phyloP scores from a whole-genome alignment of 2,329 filamentous ascomycete species.

The Trichoderma sp. region DNA sequence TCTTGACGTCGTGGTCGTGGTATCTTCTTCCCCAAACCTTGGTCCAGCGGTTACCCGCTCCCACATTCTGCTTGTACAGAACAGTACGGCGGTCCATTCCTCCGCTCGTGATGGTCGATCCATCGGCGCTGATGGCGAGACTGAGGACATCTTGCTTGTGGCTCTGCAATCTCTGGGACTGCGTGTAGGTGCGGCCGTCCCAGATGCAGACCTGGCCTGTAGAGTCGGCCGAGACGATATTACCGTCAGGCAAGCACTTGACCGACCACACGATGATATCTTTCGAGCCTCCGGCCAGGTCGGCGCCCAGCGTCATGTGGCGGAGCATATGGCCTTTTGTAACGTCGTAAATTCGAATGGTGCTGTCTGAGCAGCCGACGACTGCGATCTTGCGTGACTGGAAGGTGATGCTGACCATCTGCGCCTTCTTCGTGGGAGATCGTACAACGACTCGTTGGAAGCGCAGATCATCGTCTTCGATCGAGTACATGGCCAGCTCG shows the following conservation, averaged over 20 bases:
- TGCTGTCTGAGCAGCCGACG: slow-evolving; percentile 93
- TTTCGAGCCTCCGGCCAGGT: slow-evolving; percentile 74
- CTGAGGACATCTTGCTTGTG: slow-evolving; percentile 91
- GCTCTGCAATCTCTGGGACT: slow-evolving; percentile 80
- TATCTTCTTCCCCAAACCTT: slow-evolving; percentile 85
- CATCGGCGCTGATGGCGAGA: slow-evolving; percentile 79
- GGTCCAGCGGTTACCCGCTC: slow-evolving; percentile 70
- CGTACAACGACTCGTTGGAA: slow-evolving; percentile 77
- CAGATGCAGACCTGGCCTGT: slow-evolving; percentile 92
- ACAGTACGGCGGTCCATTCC: slow-evolving; percentile 90
- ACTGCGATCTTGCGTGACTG: slow-evolving; percentile 81
- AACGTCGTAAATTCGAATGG: slow-evolving; percentile 88
- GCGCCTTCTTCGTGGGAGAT: slow-evolving; percentile 78
- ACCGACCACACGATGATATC: slow-evolving; percentile 93
- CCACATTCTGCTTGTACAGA: slow-evolving; percentile 70
- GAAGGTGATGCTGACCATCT: slow-evolving; percentile 89
- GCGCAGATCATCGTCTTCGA: slow-evolving; percentile 78
- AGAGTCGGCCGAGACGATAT: slow-evolving; percentile 93
- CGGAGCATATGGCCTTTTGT: slow-evolving; percentile 74
- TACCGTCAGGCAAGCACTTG: slow-evolving; percentile 81
- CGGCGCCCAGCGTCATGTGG: slow-evolving; percentile 83
- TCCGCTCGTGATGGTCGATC: slow-evolving; percentile 80
- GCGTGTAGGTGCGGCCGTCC: slow-evolving; percentile 89
- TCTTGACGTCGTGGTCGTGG: slow-evolving; percentile 93
- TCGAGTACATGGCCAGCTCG: slow-evolving; percentile 82